Base-by-base conservation (phyloP, 345 rosid species). In the Salix caprea region DNA sequence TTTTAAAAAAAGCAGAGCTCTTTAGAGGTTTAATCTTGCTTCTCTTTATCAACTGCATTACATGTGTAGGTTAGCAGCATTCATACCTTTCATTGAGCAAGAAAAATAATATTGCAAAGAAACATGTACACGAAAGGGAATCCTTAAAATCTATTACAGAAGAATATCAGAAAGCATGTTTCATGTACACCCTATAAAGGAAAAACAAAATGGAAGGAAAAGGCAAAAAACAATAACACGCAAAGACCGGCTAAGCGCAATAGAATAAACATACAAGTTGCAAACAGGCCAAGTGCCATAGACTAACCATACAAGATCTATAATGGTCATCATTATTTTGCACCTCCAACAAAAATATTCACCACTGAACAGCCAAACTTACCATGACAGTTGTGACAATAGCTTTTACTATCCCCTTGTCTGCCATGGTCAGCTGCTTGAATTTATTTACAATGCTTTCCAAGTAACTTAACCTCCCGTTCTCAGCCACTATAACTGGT, bases 301-400 rank as follows among this genome's bases (percentile, higher is more conserved):
- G 18, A 1, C 30, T 14, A 26, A 28, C 21, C 18, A 64, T 64
- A 26, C 16, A 64, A 64, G 1, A 11, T 64, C 5, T 9, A 65
- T 26, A 24, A 9, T 65, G 37, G 3, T 6, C n/a, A 16, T 1
- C 7, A 28, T 32, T 65, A 9, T 28, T 71, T 71, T 39, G 8
- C 68, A 39, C 16, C 19, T 37, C 64, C 60, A 67, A 24, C 13
- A 24, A 12, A 16, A 62, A 39, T 11, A 62, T 24, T 62, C 9
- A 24, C 66, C 28, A 28, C 32, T 37, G n/a, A 11, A 36, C 23
- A 7, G 46, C 13, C 64, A 23, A 81, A 84, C 98, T 89, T 88
- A 93, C 99, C 69, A 91, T 86, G 79, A 93, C 93, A 50, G 90
- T 84, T 74, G 97, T 96, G 44, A 93, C 95, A 74, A 87, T 79